Percentiles rank a stretch among this genome's conserved stretches.
phyloP scores from a whole-genome alignment of 1,284 basidiomycete species.

The Crucibulum parvulum region DNA sequence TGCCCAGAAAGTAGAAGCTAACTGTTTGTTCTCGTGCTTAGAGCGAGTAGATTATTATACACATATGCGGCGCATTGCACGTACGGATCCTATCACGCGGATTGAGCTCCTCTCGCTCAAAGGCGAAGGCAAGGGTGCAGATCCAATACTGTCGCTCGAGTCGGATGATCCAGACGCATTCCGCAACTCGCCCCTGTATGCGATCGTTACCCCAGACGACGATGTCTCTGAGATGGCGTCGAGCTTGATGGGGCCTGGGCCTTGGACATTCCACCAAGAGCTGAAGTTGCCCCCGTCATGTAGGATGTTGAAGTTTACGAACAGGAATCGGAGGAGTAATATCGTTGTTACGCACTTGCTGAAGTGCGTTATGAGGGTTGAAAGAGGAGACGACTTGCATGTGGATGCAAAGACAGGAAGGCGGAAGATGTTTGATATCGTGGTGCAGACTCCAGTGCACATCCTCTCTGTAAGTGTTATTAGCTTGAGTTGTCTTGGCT shows the following conservation, averaged over 20 bases:
- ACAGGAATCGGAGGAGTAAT: constrained; percentile 84
- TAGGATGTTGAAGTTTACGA: constrained; percentile 75
- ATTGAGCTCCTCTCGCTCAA: constrained; percentile 77
- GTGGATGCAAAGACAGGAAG: constrained; percentile 74
- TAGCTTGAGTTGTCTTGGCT: background rate
- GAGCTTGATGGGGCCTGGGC: constrained; percentile 76
- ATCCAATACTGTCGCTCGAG: constrained; percentile 72
- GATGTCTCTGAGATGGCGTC: constrained; percentile 63
- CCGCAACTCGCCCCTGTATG: constrained; percentile 59
- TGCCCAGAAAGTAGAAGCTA: background rate
- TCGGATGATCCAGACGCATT: constrained; percentile 63
- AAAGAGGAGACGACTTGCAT: constrained; percentile 75
- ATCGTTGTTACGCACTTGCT: constrained; percentile 83
- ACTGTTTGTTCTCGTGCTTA: constrained; percentile 31
- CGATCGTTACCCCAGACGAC: constrained; percentile 47
- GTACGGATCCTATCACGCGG: constrained; percentile 76
- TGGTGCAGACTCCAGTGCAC: constrained; percentile 84
- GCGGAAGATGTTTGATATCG: constrained; percentile 89
- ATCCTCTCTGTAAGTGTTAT: constrained; percentile 73
- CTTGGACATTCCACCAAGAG: constrained; percentile 70
- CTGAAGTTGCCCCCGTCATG: constrained; percentile 66
- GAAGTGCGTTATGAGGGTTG: constrained; percentile 87
- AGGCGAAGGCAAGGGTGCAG: constrained; percentile 52
- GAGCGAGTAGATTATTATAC: constrained; percentile 86
- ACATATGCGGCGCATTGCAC: constrained; percentile 72